Evolutionary conservation across 164 flowering plant genomes (phyloP), one percentile per base, ranked within the genome.

Genomic region (Chloranthus sessilifolius): DNA sequence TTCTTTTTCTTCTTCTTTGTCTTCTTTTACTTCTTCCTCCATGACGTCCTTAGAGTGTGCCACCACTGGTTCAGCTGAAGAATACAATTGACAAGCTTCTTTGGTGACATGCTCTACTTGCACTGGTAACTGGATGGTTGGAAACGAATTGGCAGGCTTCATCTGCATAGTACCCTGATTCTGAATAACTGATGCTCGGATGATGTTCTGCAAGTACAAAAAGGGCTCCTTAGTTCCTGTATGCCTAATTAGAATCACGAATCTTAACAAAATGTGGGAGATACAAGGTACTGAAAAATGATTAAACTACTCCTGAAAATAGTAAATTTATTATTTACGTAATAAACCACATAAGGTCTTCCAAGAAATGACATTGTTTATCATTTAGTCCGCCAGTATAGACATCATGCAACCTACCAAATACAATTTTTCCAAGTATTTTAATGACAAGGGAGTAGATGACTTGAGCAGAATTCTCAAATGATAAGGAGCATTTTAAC

Each of bases 171-270:
- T 44, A 52, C 37, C 59, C 25, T 71, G 74, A 53, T 75, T 88
- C 62, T 67, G 80, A n/a, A 73, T 55, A 7, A 88, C 82, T 35
- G 96, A 83, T 44, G 91, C 81, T 55, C 95, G 92, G 44, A 92
- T 68, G 24, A 85, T 70, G 11, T 64, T 87, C 98, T 92, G 81
- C 6, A 63, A 71, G 16, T 17, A 41, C n/a, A 6, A 54, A 54
- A 2, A 24, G 31, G 11, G 16, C 12, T 1, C 7, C 15, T 17
- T 43, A 9, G 22, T 3, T 29, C 17, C 1, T 8, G 14, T 5
- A 1, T 25, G 45, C 4, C n/a, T 12, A 4, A 14, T 15, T 8
- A 1, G 4, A 28, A 15, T 7, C 7, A 1, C 2, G 19, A n/a
- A n/a, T 9, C 24, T 1, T 6, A 3, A 22, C 8, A 17, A 8